phyloP scores from a whole-genome alignment of 495 filamentous ascomycete species.

The Chaetomium cochliodes region DNA sequence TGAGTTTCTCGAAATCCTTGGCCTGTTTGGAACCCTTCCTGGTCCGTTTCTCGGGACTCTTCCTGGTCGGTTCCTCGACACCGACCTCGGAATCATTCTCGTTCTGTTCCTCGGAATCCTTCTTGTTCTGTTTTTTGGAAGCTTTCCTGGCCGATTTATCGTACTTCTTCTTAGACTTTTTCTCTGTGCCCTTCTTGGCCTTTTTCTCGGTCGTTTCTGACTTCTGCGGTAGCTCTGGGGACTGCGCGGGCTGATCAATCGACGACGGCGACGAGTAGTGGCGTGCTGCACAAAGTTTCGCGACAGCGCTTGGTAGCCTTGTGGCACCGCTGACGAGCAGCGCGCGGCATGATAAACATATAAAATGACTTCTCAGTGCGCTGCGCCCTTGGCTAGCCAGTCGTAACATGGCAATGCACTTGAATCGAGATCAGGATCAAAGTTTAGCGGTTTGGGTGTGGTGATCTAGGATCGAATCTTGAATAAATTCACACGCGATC shows the following conservation, averaged over 20 bases:
- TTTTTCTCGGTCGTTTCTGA: background rate
- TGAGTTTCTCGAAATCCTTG: background rate
- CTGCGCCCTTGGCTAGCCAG: slow-evolving; percentile 18
- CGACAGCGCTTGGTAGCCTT: slow-evolving; percentile 10
- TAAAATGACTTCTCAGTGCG: slow-evolving; percentile 17
- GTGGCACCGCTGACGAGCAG: slow-evolving; percentile 14
- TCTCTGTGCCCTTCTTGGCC: slow-evolving; percentile 16
- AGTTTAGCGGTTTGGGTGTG: background rate
- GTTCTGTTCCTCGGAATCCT: too few relatives aligned
- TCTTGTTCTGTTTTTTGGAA: too few relatives aligned
- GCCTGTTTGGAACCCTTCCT: background rate
- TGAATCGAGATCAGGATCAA: background rate
- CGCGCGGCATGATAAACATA: slow-evolving; percentile 31
- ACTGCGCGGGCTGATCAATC: background rate
- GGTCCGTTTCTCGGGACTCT: too few relatives aligned
- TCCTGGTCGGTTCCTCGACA: too few relatives aligned
- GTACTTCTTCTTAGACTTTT: background rate
- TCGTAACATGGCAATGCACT: slow-evolving; percentile 25
- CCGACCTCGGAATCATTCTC: too few relatives aligned
- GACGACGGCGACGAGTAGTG: slow-evolving; percentile 10
- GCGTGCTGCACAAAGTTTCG: slow-evolving; percentile 12
- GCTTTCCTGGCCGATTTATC: too few relatives aligned
- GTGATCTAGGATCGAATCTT: background rate
- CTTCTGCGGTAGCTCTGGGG: background rate
- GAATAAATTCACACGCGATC: background rate